Evolutionary conservation across 1,284 basidiomycete species (phyloP).

Genomic region (Trichosporon ovoides): DNA sequence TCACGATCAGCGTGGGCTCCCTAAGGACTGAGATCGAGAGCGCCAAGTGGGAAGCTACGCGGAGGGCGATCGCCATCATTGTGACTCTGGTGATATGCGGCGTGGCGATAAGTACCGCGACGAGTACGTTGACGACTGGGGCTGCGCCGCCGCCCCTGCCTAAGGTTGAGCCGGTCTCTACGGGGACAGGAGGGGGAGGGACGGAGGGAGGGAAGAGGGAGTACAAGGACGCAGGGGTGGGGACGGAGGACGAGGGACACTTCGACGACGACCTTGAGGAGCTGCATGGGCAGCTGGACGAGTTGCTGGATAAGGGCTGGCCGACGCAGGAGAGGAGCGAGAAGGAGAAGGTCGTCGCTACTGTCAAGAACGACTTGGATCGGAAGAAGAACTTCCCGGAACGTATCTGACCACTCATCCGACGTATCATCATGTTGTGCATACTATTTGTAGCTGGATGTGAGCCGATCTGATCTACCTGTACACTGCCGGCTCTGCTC

Average conservation of each 20-base stretch:
- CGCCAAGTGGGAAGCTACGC: conserved; percentile 86
- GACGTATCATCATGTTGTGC: too few species aligned
- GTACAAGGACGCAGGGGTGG: conserved; percentile 28
- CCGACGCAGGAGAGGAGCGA: background rate
- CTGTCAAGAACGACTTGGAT: too few species aligned
- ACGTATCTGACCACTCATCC: background rate
- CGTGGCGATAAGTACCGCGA: conserved; percentile 13
- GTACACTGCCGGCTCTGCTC: too few species aligned
- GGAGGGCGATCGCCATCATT: conserved; percentile 62
- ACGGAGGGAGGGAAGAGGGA: too few species aligned
- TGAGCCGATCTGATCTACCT: too few species aligned
- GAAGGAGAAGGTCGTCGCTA: background rate
- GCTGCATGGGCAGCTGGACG: background rate
- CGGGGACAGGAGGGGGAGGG: too few species aligned
- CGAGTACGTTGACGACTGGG: conserved; percentile 1
- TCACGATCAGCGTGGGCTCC: conserved; percentile 76
- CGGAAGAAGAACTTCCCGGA: background rate
- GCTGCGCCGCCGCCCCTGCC: background rate
- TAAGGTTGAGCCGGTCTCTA: background rate
- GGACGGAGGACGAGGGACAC: conserved; percentile 27
- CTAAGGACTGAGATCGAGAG: conserved; percentile 80
- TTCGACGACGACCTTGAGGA: conserved; percentile 4
- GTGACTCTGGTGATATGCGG: conserved; percentile 20
- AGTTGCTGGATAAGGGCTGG: conserved; percentile 2
- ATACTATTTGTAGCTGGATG: too few species aligned